Evolutionary conservation across 169 alveolate species (phyloP).

Genomic region (Besnoitia besnoiti): DNA sequence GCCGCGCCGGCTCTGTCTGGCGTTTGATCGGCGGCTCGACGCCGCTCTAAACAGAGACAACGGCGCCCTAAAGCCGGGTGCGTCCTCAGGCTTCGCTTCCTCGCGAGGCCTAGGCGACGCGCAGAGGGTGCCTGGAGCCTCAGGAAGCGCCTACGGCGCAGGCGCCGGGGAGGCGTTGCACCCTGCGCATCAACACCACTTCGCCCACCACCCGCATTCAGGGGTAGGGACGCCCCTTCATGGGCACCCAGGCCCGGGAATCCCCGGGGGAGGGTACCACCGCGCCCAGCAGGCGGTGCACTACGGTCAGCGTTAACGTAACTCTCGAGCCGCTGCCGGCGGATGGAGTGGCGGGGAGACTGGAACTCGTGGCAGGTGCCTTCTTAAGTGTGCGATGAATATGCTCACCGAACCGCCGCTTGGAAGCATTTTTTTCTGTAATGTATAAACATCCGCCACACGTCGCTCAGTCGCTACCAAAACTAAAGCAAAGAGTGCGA

Average conservation of each 20-base stretch:
- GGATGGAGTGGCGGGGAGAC: too few species aligned
- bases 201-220: background rate
- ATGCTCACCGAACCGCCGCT: too few species aligned
- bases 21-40: background rate
- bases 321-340: too few species aligned
- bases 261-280: background rate
- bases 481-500: too few species aligned
- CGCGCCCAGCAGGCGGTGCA: background rate
- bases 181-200: constrained; percentile 22
- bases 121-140: background rate
- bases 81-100: background rate
- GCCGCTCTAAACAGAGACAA: background rate
- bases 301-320: background rate
- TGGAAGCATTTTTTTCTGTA: too few species aligned
- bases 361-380: too few species aligned
- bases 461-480: too few species aligned
- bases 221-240: background rate
- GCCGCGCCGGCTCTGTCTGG: constrained; percentile 47
- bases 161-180: constrained; percentile 2
- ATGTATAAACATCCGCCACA: too few species aligned
- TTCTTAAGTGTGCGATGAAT: too few species aligned
- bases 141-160: background rate
- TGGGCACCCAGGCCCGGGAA: background rate
- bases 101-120: background rate
- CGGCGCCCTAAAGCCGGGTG: background rate